Evolutionary conservation across 192 early-diverging fungal genomes (phyloP), one percentile per base, ranked within the genome.

Genomic region (Backusella tarrabulga): DNA sequence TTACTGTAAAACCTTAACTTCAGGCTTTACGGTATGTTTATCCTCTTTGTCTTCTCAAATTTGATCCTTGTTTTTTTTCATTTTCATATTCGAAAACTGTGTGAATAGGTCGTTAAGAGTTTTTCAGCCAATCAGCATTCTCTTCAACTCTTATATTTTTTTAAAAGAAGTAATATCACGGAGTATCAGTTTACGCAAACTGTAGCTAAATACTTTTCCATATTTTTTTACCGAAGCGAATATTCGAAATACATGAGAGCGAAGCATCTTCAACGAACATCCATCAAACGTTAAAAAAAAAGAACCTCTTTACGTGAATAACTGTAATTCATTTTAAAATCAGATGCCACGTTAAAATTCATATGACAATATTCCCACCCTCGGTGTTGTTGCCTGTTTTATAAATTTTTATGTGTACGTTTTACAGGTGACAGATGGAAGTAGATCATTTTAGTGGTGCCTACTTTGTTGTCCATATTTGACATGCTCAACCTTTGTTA

Each of bases 331-430:
- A 68, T 68, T 35, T 68, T 14, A 68, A 68, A 68, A 6, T 19
- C 29, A 36, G 34, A 34, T 35, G n/a, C 34, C 67, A 35, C 67
- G 1, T 68, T 68, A 1, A 67, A 68, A n/a, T 35, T 68, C 34
- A 68, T 32, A 68, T 68, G 34, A 68, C 35, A 68, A 68, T 68
- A 35, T 68, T 68, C 67, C 17, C 29, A 68, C 29, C 34, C 67
- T 68, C 34, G 3, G 14, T 35, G 19, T 19, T 68, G 34, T 34
- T 68, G 23, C 34, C 29, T 34, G 11, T 35, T 34, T 68, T 35
- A 35, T 68, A 35, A 50, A n/a, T 50, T 19, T 50, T n/a, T 50
- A 50, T 50, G 46, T 15, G 15, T 4, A 44, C 42, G 12, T 44
- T 44, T 12, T 44, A 11, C 38, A 8, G 7, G 38, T 40, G 38